A percentile compares a stretch with the other conserved stretches of the same genome.
Conservation (phyloP, 331 rosid genomes). For the Saraca asoca region DNA sequence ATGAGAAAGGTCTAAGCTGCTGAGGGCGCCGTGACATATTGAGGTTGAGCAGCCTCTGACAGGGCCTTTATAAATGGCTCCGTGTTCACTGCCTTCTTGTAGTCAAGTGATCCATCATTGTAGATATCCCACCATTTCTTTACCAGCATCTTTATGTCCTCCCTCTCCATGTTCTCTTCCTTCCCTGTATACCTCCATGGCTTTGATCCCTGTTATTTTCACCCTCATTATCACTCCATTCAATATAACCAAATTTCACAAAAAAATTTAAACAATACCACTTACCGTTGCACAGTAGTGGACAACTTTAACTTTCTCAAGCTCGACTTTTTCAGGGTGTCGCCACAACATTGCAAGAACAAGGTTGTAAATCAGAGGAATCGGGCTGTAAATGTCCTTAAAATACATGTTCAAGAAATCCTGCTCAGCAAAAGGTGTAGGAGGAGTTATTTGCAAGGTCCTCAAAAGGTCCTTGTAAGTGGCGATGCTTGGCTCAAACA, state of each 20-base stretch:
- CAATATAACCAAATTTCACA: too few relatives aligned
- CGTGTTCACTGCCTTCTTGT: constrained; percentile 46
- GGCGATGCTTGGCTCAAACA: constrained; percentile 59
- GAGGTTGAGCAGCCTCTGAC: constrained; percentile 53
- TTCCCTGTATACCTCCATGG: constrained; percentile 89
- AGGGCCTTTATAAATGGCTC: constrained; percentile 60
- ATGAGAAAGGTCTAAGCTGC: constrained; percentile 66
- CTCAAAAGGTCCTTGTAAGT: constrained; percentile 57
- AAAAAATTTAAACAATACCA: too few relatives aligned
- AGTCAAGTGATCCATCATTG: constrained; percentile 61
- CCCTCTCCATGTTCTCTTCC: constrained; percentile 87
- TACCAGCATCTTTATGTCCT: constrained; percentile 77
- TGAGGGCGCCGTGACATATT: constrained; percentile 70
- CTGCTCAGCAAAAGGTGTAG: constrained; percentile 87
- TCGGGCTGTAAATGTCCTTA: constrained; percentile 57
- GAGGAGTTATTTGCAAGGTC: constrained; percentile 50
- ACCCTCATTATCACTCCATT: background rate
- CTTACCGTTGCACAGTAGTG: constrained; percentile 78
- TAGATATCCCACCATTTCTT: constrained; percentile 83
- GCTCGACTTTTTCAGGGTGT: constrained; percentile 71
- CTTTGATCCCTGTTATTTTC: constrained; percentile 66
- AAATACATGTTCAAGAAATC: constrained; percentile 82
- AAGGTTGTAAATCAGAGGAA: constrained; percentile 62
- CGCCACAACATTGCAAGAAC: constrained; percentile 91
- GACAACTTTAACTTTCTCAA: constrained; percentile 61